Percentiles rank a stretch among this genome's conserved stretches.
These are phyloP conservation scores for Moesziomyces sp. DNA, from an alignment of 1,284 basidiomycete species.

Conservation along the genomic window DNA sequence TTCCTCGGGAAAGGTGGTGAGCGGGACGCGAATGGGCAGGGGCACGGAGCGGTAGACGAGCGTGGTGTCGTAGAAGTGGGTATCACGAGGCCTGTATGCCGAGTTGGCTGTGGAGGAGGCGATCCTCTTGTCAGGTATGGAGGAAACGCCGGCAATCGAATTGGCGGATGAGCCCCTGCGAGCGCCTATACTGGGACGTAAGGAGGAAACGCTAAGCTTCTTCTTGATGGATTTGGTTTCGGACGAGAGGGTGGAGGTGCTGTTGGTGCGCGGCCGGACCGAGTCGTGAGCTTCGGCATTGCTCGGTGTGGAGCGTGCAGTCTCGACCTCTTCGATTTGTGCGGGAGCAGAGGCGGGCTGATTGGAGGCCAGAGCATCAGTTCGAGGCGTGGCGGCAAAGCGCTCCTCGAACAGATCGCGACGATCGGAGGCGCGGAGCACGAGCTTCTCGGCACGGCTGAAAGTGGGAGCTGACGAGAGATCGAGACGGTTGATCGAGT, in stretches of 20 bases:
- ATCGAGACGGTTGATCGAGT: constrained; percentile 91
- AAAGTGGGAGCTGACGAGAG: constrained; percentile 81
- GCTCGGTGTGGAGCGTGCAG: constrained; percentile 13
- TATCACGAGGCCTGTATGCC: constrained; percentile 74
- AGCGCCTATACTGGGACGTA: constrained; percentile 33
- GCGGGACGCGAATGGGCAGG: constrained; percentile 54
- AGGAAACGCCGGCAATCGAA: constrained; percentile 15
- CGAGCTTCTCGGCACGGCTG: constrained; percentile 82
- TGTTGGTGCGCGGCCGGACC: constrained; percentile 35
- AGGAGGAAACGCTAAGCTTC: constrained; percentile 36
- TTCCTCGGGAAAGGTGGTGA: constrained; percentile 75
- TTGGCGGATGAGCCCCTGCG: constrained; percentile 41
- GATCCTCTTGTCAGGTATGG: constrained; percentile 17
- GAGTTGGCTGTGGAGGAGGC: constrained; percentile 14
- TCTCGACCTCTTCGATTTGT: constrained; percentile 15
- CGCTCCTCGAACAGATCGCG: constrained; percentile 86
- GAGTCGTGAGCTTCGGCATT: constrained; percentile 4
- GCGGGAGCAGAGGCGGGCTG: not conserved
- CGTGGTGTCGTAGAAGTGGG: constrained; percentile 88
- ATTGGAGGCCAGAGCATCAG: constrained; percentile 1
- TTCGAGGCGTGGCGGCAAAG: constrained; percentile 40
- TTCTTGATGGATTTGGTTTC: constrained; percentile 45
- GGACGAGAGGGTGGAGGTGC: constrained; percentile 37
- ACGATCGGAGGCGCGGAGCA: constrained; percentile 88
- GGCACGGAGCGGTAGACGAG: constrained; percentile 74